Conservation (phyloP, 768 basidiomycete species). For the Cubamyces sp. region DNA sequence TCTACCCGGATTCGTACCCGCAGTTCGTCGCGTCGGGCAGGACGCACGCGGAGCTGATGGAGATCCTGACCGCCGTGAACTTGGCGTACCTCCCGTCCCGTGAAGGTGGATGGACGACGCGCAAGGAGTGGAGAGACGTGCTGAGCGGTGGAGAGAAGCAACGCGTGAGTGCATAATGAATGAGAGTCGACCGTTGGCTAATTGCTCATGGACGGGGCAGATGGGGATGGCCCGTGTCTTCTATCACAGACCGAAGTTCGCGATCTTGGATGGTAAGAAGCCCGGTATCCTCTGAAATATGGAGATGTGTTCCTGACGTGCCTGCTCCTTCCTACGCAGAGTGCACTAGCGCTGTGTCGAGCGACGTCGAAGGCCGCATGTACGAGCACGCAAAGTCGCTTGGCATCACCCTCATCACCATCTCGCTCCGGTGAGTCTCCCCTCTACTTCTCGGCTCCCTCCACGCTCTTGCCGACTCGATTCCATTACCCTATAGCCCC, state of each 20-base stretch:
- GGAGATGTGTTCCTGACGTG: too few relatives aligned
- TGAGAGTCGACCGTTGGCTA: not conserved
- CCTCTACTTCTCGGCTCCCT: not conserved
- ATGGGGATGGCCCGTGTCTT: constrained; percentile 95
- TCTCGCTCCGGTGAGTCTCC: constrained; percentile 72
- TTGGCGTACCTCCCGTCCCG: constrained; percentile 82
- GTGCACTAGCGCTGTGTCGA: constrained; percentile 94
- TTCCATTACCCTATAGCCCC: constrained; percentile 52
- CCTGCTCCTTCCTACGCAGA: constrained; percentile 47
- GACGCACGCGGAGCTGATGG: constrained; percentile 70
- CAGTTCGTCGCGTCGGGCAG: constrained; percentile 64
- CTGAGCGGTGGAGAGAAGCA: constrained; percentile 98
- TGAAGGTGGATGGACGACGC: constrained; percentile 87
- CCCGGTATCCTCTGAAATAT: too few relatives aligned
- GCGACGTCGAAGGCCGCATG: constrained; percentile 95
- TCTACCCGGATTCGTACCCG: constrained; percentile 87
- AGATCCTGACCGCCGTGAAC: constrained; percentile 81
- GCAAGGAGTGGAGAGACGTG: constrained; percentile 97
- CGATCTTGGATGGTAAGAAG: constrained; percentile 80
- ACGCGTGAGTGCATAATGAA: constrained; percentile 50
- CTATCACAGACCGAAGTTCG: constrained; percentile 84
- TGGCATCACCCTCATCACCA: constrained; percentile 91
- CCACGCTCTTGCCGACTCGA: not conserved
- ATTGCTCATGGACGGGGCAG: constrained; percentile 37
- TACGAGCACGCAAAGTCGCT: constrained; percentile 90